Conservation (phyloP, 176 grass and related monocot species). For the Areca catechu region DNA sequence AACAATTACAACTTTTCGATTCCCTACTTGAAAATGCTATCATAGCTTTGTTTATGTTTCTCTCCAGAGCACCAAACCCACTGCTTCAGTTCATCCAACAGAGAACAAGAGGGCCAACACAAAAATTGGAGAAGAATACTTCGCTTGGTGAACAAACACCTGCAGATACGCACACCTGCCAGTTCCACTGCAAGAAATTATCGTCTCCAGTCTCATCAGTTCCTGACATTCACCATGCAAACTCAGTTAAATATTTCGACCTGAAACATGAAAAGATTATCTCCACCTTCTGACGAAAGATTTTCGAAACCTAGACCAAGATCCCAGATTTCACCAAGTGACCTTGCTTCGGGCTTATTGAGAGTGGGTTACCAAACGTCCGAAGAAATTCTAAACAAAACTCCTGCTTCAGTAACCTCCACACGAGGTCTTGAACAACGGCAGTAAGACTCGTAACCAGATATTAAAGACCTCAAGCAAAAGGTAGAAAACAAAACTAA, state of each 20-base stretch:
- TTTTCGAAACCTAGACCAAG: neutral
- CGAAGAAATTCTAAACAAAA: neutral
- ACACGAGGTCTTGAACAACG: neutral
- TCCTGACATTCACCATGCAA: neutral
- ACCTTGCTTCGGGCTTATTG: too few relatives aligned
- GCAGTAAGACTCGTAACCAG: neutral
- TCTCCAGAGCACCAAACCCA: neutral
- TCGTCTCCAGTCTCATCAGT: neutral
- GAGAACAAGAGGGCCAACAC: neutral
- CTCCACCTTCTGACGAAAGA: too few relatives aligned
- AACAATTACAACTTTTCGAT: neutral
- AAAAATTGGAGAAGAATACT: neutral
- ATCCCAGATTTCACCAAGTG: neutral
- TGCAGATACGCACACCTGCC: neutral
- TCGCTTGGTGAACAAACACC: too few relatives aligned
- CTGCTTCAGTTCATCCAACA: neutral
- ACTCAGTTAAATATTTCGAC: too few relatives aligned
- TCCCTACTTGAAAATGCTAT: neutral
- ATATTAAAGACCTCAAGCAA: too few relatives aligned
- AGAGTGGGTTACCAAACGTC: too few relatives aligned
- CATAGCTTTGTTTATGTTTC: neutral
- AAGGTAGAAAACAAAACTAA: neutral
- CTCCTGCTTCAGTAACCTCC: neutral
- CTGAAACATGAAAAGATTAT: too few relatives aligned
- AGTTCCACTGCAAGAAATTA: neutral